Conservation (phyloP, 176 grass and related monocot genomes). For the Pontederia paniculata region DNA sequence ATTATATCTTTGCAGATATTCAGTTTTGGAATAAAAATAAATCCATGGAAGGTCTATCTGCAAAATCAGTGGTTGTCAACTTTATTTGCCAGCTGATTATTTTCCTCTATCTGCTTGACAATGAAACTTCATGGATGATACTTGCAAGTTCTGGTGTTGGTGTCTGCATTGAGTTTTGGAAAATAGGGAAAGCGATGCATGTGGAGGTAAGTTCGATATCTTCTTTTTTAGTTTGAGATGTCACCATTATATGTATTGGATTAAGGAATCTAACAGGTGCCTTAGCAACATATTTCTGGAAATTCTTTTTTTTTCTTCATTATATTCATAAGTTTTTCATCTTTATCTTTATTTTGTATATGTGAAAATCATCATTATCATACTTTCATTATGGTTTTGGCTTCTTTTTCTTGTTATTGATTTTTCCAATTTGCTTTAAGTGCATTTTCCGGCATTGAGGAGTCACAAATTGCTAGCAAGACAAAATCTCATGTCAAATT, state of each 20-base stretch:
- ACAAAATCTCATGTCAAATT: no score
- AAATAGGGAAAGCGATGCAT: slow-evolving; percentile 99
- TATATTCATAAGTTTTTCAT: no score
- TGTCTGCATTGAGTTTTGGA: slow-evolving; percentile 99
- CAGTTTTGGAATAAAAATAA: slow-evolving; percentile 99
- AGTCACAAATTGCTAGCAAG: no score
- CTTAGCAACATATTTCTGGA: no score
- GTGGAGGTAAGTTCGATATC: slow-evolving; percentile 53
- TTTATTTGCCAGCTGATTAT: slow-evolving; percentile 85
- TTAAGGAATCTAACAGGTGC: background rate
- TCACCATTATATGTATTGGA: background rate
- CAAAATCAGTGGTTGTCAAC: slow-evolving; percentile 96
- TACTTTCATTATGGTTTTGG: no score
- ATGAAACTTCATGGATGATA: slow-evolving; percentile 99
- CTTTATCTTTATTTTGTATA: no score
- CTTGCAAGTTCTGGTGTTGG: slow-evolving; percentile 91
- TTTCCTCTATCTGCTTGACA: slow-evolving; percentile 95
- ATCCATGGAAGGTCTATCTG: slow-evolving; percentile 96
- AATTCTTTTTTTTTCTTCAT: no score
- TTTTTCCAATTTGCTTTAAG: no score
- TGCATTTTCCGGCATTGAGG: no score
- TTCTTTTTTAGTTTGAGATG: slow-evolving; percentile 1
- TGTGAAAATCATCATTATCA: no score
- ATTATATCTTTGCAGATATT: slow-evolving; percentile 53
- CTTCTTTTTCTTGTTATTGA: no score